Evolutionary conservation across 2,329 filamentous ascomycete species (phyloP).

Genomic region (Alternaria brassicicola): DNA sequence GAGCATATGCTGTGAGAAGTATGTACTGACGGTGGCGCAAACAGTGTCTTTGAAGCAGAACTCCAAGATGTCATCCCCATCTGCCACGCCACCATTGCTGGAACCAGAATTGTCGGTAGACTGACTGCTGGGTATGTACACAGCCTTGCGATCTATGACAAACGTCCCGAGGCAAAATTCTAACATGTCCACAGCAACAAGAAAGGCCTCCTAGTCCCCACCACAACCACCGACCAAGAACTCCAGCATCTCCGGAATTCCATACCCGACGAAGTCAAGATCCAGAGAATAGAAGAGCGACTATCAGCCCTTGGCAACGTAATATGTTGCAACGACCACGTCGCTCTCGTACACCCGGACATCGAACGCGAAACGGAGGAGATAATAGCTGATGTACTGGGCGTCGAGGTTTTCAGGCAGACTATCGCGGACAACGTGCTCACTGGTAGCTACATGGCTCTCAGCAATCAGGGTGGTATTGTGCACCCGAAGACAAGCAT

Average conservation of each 20-base stretch:
- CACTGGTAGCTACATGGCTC: slow-evolving; percentile 93
- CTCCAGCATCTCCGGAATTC: slow-evolving; percentile 95
- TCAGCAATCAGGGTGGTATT: slow-evolving; percentile 94
- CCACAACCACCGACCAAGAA: slow-evolving; percentile 96
- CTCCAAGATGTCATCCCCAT: slow-evolving; percentile 97
- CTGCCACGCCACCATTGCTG: slow-evolving; percentile 94
- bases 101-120: slow-evolving; percentile 93
- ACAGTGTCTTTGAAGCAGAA: slow-evolving; percentile 93
- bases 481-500: slow-evolving; percentile 97
- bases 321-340: slow-evolving; percentile 95
- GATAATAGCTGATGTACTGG: slow-evolving; percentile 93
- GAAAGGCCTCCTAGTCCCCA: slow-evolving; percentile 94
- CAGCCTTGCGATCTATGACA: not conserved
- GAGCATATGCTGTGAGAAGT: not conserved
- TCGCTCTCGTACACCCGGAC: slow-evolving; percentile 94
- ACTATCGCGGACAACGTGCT: slow-evolving; percentile 97
- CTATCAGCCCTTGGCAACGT: slow-evolving; percentile 96
- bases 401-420: slow-evolving; percentile 89
- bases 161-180: not conserved
- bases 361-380: slow-evolving; percentile 98
- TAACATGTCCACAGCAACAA: slow-evolving; percentile 69
- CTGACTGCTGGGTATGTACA: slow-evolving; percentile 81
- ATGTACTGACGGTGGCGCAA: slow-evolving; percentile 25
- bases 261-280: slow-evolving; percentile 87
- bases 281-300: slow-evolving; percentile 97